These are phyloP conservation scores for Malassezia yamatoensis DNA, from an alignment of 1,284 basidiomycete genomes.

Conservation along the genomic window DNA sequence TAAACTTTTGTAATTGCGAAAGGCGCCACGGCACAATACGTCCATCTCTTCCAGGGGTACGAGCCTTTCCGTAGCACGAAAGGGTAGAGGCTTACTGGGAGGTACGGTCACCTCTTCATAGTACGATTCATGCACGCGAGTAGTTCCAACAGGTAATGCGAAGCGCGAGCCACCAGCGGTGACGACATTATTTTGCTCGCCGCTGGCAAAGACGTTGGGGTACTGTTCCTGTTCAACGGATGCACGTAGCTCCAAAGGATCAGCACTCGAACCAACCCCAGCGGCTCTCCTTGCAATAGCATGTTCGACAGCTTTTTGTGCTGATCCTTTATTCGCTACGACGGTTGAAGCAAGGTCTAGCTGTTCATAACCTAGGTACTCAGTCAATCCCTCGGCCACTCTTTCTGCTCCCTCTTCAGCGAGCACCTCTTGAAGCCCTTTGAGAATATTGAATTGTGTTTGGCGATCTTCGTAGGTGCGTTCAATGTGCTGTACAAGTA, in stretches of 20 bases:
- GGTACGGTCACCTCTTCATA: constrained; percentile 75
- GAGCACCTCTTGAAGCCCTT: not conserved
- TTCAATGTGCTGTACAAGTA: constrained; percentile 7
- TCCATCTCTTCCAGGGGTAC: constrained; percentile 68
- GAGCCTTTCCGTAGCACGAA: constrained; percentile 62
- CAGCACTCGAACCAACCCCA: constrained; percentile 50
- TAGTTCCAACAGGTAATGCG: constrained; percentile 73
- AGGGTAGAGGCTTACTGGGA: constrained; percentile 69
- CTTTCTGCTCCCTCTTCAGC: not conserved
- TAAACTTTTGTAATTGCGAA: constrained; percentile 73
- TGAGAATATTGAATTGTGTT: not conserved
- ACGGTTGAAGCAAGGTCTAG: constrained; percentile 55
- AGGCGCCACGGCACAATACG: constrained; percentile 69
- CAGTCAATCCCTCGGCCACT: constrained; percentile 59
- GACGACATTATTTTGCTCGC: constrained; percentile 59
- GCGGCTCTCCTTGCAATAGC: constrained; percentile 58
- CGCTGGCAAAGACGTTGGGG: constrained; percentile 81
- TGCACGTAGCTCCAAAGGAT: constrained; percentile 60
- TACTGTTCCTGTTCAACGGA: constrained; percentile 60
- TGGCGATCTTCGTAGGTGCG: not conserved
- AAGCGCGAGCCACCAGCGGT: constrained; percentile 67
- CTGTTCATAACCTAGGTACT: constrained; percentile 76
- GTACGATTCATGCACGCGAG: constrained; percentile 54
- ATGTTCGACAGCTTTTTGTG: constrained; percentile 12
- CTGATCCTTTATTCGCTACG: constrained; percentile 24